Conservation (phyloP, 768 basidiomycete species). For the Tylopilus balloui region DNA sequence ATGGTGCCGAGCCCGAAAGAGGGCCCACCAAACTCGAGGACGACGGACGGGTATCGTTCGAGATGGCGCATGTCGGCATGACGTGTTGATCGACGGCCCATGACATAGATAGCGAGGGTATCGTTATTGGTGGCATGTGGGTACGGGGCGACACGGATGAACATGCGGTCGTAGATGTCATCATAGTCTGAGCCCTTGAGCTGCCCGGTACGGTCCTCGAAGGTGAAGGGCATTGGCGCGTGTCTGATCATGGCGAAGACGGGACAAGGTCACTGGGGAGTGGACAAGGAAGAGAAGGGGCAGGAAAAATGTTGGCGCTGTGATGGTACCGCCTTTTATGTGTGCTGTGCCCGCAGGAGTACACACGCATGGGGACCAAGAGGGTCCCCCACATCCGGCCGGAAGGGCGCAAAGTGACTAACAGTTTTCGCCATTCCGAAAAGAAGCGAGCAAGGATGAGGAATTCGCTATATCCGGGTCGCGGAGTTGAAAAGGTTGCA, state of each 20-base stretch:
- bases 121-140: constrained; percentile 36
- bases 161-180: constrained; percentile 74
- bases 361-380: constrained; percentile 13
- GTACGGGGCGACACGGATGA: constrained; percentile 55
- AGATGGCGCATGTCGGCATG: constrained; percentile 52
- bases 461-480: constrained; percentile 25
- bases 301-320: neutral
- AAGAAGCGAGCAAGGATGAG: constrained; percentile 24
- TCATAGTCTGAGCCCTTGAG: constrained; percentile 60
- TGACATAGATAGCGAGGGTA: constrained; percentile 56
- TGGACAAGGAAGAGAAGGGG: neutral
- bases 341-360: constrained; percentile 22
- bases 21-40: constrained; percentile 53
- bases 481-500: constrained; percentile 28
- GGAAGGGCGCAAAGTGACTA: constrained; percentile 22
- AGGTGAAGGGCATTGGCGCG: constrained; percentile 45
- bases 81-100: constrained; percentile 60
- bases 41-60: constrained; percentile 47
- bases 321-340: constrained; percentile 15
- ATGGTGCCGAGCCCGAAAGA: constrained; percentile 58
- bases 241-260: constrained; percentile 18
- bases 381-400: constrained; percentile 20
- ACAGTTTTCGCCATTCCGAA: constrained; percentile 22
- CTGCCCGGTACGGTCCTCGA: constrained; percentile 65
- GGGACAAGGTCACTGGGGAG: constrained; percentile 11